A percentile compares a stretch with the other conserved stretches of the same genome.
Conservation (phyloP, 768 basidiomycete species). For the Phaeolepiota aurea region DNA sequence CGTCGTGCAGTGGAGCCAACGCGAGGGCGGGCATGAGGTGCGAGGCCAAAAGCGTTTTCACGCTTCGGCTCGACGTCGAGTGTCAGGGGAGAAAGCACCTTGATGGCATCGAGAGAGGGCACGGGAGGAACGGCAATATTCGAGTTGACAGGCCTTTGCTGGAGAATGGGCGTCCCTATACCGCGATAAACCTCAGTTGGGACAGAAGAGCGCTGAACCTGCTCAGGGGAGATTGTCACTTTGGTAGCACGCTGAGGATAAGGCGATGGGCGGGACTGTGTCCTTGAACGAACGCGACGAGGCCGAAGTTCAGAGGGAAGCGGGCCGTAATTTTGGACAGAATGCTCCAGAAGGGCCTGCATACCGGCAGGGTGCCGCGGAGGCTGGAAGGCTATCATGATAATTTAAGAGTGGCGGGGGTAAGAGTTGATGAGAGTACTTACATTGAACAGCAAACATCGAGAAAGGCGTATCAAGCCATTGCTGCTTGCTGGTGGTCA, state of each 20-base stretch:
- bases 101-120: constrained; percentile 29
- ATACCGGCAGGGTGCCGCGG: constrained; percentile 58
- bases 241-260: constrained; percentile 53
- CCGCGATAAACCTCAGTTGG: constrained; percentile 4
- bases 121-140: constrained; percentile 25
- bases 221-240: constrained; percentile 35
- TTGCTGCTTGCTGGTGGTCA: constrained; percentile 52
- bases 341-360: constrained; percentile 67
- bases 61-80: constrained; percentile 30
- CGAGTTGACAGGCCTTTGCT: constrained; percentile 31
- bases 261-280: constrained; percentile 64
- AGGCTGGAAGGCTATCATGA: constrained; percentile 55
- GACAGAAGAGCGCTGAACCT: constrained; percentile 14
- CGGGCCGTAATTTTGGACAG: constrained; percentile 61
- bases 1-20: constrained; percentile 49
- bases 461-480: constrained; percentile 75
- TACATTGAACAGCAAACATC: constrained; percentile 64
- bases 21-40: constrained; percentile 36
- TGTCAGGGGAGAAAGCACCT: constrained; percentile 33
- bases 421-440: constrained; percentile 16
- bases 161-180: constrained; percentile 21
- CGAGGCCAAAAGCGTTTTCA: constrained; percentile 23
- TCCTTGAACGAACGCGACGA: constrained; percentile 56
- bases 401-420: constrained; percentile 8
- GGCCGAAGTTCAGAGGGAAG: constrained; percentile 66